phyloP scores from a whole-genome alignment of 2,329 filamentous ascomycete species.

The Monosporascus sp. region DNA sequence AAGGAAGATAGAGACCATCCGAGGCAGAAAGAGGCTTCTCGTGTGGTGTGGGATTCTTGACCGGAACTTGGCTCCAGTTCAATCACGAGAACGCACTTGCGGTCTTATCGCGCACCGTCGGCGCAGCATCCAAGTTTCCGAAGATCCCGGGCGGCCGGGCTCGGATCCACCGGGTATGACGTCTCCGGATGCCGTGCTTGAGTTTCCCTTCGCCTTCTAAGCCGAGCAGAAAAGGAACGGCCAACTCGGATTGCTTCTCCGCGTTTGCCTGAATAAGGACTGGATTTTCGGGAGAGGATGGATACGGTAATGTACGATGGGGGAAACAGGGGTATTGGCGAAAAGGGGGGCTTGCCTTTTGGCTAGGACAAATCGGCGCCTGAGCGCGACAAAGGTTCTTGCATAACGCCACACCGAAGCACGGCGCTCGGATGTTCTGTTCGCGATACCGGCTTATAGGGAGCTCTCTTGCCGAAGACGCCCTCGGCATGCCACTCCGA shows the following conservation, averaged over 20 bases:
- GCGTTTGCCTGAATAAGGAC: background rate
- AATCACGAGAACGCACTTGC: background rate
- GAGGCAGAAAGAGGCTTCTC: too few relatives aligned
- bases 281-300: background rate
- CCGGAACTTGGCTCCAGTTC: too few relatives aligned
- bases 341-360: background rate
- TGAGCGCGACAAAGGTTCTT: background rate
- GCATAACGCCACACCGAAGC: background rate
- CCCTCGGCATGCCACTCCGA: too few relatives aligned
- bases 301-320: background rate
- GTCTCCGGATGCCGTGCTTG: background rate
- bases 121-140: too few relatives aligned
- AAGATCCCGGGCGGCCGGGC: too few relatives aligned
- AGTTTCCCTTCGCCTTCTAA: background rate
- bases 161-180: too few relatives aligned
- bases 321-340: background rate
- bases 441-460: too few relatives aligned
- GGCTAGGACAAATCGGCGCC: background rate
- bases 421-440: background rate
- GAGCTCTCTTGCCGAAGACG: too few relatives aligned
- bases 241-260: background rate
- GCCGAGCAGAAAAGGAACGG: too few relatives aligned
- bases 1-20: background rate
- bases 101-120: background rate
- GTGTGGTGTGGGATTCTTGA: too few relatives aligned